Base-by-base conservation (phyloP, 2,329 filamentous ascomycete species). In the Macrophomina tecta region DNA sequence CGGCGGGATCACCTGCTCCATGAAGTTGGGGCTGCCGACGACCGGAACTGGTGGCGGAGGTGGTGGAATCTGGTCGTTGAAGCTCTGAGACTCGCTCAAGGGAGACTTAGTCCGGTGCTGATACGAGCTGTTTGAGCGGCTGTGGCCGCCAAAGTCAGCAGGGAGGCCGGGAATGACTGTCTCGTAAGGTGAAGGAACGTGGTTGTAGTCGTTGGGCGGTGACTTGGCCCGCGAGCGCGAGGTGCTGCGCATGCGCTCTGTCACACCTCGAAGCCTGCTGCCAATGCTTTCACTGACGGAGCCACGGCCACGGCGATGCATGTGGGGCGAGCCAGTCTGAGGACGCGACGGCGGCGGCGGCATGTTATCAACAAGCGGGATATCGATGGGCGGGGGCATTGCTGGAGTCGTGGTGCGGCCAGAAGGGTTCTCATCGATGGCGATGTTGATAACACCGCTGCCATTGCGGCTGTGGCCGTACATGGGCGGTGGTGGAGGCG, bases 221-320 rank as follows among this genome's bases (percentile, higher is more conserved):
- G 81, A 83, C 66, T 82, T 84, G 65, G 79, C 79, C 32, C 85
- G 80, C 48, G 82, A 84, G 64, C 86, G 83, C 69, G 83, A 86
- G 61, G 80, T 85, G 73, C 83, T 87, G 46, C 87, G 82, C 82
- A 88, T 87, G 28, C 86, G 82, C n/a, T 85, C 85, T 3, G 85
- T 84, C 23, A 89, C 80, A 65, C 77, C 71, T 65, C 77, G 77
- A 69, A 80, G 79, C 12, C 76, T 77, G 70, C 82, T 86, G 34
- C 85, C 83, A 42, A 89, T 81, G 67, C 82, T 85, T 64, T 88
- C 86, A 70, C 85, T 87, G 40, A 85, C 83, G 72, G 85, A 88
- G 64, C 83, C 80, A 23, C 84, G 84, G 16, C 86, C 82, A 46
- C 83, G 83, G 72, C 85, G 83, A 67, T 84, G 85, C 72, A 78